Evolutionary conservation across 2,329 filamentous ascomycete species (phyloP).

Genomic region (Coniochaeta hoffmannii): DNA sequence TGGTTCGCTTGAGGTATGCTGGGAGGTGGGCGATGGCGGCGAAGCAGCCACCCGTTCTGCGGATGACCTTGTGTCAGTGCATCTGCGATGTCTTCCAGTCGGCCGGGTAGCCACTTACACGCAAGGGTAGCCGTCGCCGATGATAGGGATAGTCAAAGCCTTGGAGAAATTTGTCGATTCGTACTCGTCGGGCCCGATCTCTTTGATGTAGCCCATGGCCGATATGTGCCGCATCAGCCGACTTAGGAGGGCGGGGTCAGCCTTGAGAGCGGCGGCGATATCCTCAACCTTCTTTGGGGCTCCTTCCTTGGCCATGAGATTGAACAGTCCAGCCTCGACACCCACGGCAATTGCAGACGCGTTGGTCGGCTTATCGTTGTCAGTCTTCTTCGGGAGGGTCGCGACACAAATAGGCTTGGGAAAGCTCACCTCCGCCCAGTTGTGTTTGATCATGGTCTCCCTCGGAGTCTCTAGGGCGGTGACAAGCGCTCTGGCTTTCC

Average conservation of each 20-base stretch:
- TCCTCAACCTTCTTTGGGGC: slow-evolving; percentile 22
- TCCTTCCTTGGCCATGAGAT: slow-evolving; percentile 21
- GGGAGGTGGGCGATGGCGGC: slow-evolving; percentile 8
- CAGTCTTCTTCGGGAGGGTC: not conserved
- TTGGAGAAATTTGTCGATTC: slow-evolving; percentile 29
- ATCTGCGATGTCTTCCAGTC: not conserved
- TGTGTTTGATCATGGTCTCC: slow-evolving; percentile 39
- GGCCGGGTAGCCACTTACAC: slow-evolving; percentile 10
- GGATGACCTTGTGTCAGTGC: no score
- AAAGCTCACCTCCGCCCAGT: slow-evolving; percentile 31
- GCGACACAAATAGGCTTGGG: not conserved
- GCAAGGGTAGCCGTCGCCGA: slow-evolving; percentile 24
- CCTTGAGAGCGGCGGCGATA: slow-evolving; percentile 19
- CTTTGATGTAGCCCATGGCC: slow-evolving; percentile 30
- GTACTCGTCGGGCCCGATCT: slow-evolving; percentile 27
- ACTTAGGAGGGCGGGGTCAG: slow-evolving; percentile 19
- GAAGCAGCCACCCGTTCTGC: slow-evolving; percentile 7
- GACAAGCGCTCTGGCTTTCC: slow-evolving; percentile 24
- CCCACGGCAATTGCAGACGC: slow-evolving; percentile 13
- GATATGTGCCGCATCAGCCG: slow-evolving; percentile 29
- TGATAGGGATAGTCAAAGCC: slow-evolving; percentile 23
- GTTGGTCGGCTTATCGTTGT: not conserved
- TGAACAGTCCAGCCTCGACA: slow-evolving; percentile 28
- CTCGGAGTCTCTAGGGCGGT: slow-evolving; percentile 35
- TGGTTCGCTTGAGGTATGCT: slow-evolving; percentile 20